These are phyloP conservation scores for Ammopiptanthus mongolicus DNA, from an alignment of 306 rosid species.

Conservation along the genomic window DNA sequence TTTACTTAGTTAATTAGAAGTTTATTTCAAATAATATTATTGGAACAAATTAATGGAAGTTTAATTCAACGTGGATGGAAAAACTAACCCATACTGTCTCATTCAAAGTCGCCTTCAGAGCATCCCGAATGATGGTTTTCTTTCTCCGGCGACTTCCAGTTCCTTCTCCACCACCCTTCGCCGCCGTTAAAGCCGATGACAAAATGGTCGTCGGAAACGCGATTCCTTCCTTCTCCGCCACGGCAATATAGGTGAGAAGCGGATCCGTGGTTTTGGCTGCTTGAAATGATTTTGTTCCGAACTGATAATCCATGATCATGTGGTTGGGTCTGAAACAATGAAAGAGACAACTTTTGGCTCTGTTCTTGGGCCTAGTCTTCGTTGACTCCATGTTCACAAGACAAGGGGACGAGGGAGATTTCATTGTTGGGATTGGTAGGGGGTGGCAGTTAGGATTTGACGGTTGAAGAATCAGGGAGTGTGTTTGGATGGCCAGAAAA, in stretches of 20 bases:
- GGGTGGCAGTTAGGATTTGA: background rate
- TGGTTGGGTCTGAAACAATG: conserved; percentile 7
- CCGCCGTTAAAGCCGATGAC: background rate
- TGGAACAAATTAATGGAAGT: background rate
- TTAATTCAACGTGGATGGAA: background rate
- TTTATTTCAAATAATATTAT: too few species aligned
- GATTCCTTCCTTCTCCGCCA: background rate
- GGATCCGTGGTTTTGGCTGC: background rate
- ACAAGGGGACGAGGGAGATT: background rate
- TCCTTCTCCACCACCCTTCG: background rate
- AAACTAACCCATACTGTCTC: conserved; percentile 28
- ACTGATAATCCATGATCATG: background rate
- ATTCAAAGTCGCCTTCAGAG: conserved; percentile 2
- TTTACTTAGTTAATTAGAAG: background rate
- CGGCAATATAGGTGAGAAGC: conserved; percentile 11
- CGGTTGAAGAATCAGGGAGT: background rate
- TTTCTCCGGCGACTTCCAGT: background rate
- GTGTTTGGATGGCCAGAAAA: background rate
- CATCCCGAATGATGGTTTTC: background rate
- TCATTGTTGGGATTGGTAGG: background rate
- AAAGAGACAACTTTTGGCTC: background rate
- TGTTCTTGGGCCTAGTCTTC: background rate
- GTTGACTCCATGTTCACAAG: conserved; percentile 11
- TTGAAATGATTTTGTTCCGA: background rate
- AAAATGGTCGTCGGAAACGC: background rate